A percentile compares a stretch with the other conserved stretches of the same genome.
Conservation (phyloP, 805 yeast species). For the Myxozyma neglecta region DNA sequence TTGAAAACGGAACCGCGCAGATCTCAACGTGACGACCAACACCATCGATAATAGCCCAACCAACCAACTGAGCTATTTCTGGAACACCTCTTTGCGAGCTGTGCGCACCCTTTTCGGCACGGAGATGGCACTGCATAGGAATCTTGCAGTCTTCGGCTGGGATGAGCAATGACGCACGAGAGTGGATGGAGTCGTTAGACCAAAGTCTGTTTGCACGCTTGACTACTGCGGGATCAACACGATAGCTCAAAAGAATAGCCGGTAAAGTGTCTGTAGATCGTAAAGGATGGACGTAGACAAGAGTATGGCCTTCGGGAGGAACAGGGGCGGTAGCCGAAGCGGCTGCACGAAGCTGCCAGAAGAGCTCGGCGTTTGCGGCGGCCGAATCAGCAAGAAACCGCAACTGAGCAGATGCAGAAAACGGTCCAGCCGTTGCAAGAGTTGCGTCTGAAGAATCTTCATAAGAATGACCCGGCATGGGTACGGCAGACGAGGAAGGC, state of each 20-base stretch:
- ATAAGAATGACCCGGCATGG: background rate
- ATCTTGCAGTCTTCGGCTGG: constrained; percentile 30
- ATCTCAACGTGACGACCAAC: constrained; percentile 24
- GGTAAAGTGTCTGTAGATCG: constrained; percentile 31
- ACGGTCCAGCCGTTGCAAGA: background rate
- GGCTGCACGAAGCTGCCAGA: constrained; percentile 21
- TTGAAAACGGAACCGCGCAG: constrained; percentile 14
- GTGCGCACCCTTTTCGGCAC: constrained; percentile 8
- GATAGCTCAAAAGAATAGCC: constrained; percentile 27
- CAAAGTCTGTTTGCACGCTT: constrained; percentile 32
- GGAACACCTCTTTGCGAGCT: constrained; percentile 14
- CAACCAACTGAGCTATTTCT: constrained; percentile 1
- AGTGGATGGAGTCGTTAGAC: constrained; percentile 33
- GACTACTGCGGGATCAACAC: constrained; percentile 23
- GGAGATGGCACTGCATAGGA: constrained; percentile 19
- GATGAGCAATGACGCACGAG: constrained; percentile 27
- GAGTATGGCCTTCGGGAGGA: constrained; percentile 9
- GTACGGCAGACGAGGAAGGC: background rate
- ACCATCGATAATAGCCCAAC: constrained; percentile 22
- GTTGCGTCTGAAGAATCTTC: background rate
- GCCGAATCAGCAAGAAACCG: constrained; percentile 14
- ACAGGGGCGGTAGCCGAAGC: background rate
- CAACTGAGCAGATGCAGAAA: constrained; percentile 29
- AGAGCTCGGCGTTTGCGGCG: constrained; percentile 27
- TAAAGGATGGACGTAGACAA: constrained; percentile 32